These are phyloP conservation scores for Trichoderma koningiopsis DNA, from an alignment of 2,329 filamentous ascomycete genomes.

Conservation along the genomic window DNA sequence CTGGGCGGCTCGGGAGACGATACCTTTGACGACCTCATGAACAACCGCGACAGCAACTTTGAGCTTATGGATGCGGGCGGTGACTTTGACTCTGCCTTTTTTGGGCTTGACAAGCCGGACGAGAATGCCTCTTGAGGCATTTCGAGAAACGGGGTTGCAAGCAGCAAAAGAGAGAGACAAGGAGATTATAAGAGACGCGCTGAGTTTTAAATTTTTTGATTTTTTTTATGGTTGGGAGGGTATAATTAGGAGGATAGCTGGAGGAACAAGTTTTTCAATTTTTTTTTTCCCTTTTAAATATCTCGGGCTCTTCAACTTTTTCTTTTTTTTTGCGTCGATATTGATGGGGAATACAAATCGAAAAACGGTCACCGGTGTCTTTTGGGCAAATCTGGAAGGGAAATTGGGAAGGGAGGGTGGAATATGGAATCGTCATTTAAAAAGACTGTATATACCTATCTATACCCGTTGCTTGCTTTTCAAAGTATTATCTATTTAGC, in stretches of 20 bases:
- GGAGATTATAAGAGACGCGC: not conserved
- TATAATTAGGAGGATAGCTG: not conserved
- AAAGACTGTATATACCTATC: not conserved
- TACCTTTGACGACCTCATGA: constrained; percentile 56
- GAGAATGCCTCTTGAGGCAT: constrained; percentile 25
- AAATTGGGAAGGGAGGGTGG: not conserved
- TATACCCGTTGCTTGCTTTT: constrained; percentile 9
- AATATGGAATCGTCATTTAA: not conserved
- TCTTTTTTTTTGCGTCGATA: not conserved
- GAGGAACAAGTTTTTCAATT: too few relatives aligned
- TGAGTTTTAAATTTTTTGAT: not conserved
- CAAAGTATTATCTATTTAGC: not conserved
- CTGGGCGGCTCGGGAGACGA: constrained; percentile 37
- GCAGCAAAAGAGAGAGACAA: too few relatives aligned
- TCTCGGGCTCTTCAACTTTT: not conserved
- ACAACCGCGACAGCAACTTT: constrained; percentile 45
- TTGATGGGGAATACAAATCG: not conserved
- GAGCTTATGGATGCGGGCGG: constrained; percentile 45
- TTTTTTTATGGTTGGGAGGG: too few relatives aligned
- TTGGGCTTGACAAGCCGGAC: constrained; percentile 41
- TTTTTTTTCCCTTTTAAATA: too few relatives aligned
- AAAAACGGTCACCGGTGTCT: not conserved
- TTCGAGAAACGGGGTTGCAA: not conserved
- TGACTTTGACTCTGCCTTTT: constrained; percentile 52
- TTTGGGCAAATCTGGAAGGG: not conserved